phyloP scores from a whole-genome alignment of 352 stramenopile species.

The Globisporangium radiosum region DNA sequence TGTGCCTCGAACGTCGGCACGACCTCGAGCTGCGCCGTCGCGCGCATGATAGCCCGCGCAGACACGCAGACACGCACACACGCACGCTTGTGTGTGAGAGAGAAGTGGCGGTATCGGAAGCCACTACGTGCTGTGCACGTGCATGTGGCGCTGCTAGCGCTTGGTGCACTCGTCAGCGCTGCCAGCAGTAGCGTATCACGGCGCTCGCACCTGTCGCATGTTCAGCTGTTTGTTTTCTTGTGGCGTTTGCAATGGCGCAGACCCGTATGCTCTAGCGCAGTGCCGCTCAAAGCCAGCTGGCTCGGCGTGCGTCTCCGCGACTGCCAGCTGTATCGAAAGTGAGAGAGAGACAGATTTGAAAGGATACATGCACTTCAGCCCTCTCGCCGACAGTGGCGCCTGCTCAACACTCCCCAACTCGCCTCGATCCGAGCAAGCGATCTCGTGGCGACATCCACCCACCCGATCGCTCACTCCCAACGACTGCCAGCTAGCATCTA shows the following conservation, averaged over 20 bases:
- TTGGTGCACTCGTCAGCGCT: no score
- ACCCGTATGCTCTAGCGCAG: no score
- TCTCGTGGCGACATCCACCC: no score
- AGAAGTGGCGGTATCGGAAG: background rate
- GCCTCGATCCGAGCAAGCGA: background rate
- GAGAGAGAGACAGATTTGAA: background rate
- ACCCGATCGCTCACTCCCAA: no score
- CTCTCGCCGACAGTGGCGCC: background rate
- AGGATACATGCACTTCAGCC: background rate
- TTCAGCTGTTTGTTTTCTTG: conserved; percentile 1
- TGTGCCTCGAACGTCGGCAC: conserved; percentile 50
- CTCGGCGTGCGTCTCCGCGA: no score
- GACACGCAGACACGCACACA: no score
- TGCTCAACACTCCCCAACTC: background rate
- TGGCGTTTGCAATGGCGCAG: no score
- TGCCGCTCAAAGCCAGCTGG: no score
- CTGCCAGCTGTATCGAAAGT: no score
- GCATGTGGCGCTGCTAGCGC: background rate
- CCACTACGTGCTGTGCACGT: background rate
- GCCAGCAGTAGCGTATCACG: no score
- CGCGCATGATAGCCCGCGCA: background rate
- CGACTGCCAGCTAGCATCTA: no score
- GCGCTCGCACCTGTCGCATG: conserved; percentile 11
- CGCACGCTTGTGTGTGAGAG: background rate
- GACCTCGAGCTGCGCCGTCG: conserved; percentile 44